Evolutionary conservation across 768 basidiomycete species (phyloP).

Genomic region (Fibroporia radiculosa): DNA sequence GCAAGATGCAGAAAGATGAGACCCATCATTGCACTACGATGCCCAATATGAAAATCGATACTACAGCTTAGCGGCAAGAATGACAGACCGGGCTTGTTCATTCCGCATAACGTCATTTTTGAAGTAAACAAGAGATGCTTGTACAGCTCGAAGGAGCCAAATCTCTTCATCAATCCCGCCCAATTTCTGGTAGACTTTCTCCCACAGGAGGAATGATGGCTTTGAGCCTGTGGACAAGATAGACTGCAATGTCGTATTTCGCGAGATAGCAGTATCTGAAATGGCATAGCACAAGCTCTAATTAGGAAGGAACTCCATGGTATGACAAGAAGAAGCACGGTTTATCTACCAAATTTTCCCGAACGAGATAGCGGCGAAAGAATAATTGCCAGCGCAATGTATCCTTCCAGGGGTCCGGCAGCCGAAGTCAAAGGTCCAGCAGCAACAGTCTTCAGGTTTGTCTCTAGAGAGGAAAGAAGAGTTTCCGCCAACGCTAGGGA

Average conservation of each 20-base stretch:
- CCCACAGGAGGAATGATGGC: slow-evolving; percentile 82
- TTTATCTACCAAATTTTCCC: slow-evolving; percentile 44
- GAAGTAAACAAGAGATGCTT: slow-evolving; percentile 41
- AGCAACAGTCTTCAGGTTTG: slow-evolving; percentile 56
- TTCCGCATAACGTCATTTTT: slow-evolving; percentile 43
- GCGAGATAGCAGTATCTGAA: slow-evolving; percentile 40
- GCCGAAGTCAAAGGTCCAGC: slow-evolving; percentile 50
- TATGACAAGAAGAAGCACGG: slow-evolving; percentile 9
- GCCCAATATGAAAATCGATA: not conserved
- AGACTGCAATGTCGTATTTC: slow-evolving; percentile 39
- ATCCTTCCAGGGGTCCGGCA: slow-evolving; percentile 77
- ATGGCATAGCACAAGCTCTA: slow-evolving; percentile 9
- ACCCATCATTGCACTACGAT: slow-evolving; percentile 51
- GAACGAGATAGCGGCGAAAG: slow-evolving; percentile 51
- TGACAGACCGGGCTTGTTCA: slow-evolving; percentile 46
- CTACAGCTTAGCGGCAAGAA: not conserved
- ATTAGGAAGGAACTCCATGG: slow-evolving; percentile 6
- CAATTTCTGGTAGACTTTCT: slow-evolving; percentile 77
- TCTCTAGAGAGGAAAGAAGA: slow-evolving; percentile 58
- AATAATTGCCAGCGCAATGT: slow-evolving; percentile 63
- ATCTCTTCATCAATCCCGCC: slow-evolving; percentile 50
- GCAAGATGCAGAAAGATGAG: slow-evolving; percentile 62
- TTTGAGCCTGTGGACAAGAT: slow-evolving; percentile 49
- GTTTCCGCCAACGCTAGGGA: slow-evolving; percentile 45
- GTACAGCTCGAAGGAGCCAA: slow-evolving; percentile 69